Percentiles rank a stretch among this genome's conserved stretches.
phyloP scores from a whole-genome alignment of 2,329 filamentous ascomycete genomes.

The Myriosclerotinia duriaeana region DNA sequence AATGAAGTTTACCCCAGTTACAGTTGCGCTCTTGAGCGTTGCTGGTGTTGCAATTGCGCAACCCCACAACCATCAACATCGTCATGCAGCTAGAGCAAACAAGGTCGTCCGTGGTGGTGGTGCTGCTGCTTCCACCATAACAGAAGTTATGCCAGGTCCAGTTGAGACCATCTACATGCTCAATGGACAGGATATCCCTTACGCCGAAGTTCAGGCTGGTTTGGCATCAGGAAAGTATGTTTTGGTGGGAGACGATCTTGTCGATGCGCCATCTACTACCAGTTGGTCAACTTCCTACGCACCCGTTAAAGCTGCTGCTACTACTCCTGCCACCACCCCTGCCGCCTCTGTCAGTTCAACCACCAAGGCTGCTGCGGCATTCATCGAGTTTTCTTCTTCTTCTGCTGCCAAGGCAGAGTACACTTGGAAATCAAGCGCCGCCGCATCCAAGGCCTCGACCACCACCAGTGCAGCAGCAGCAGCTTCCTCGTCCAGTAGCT shows the following conservation, averaged over 20 bases:
- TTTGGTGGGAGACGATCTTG: slow-evolving; percentile 56
- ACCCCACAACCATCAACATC: slow-evolving; percentile 59
- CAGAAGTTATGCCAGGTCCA: slow-evolving; percentile 53
- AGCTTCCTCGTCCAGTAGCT: slow-evolving; percentile 19
- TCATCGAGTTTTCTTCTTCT: slow-evolving; percentile 1
- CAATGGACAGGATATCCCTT: slow-evolving; percentile 59
- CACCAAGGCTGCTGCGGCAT: slow-evolving; percentile 4
- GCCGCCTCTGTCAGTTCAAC: slow-evolving; percentile 22
- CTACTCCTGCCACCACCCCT: slow-evolving; percentile 35
- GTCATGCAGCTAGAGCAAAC: slow-evolving; percentile 57
- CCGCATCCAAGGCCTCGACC: not conserved
- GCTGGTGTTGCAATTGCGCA: slow-evolving; percentile 57
- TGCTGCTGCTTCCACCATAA: slow-evolving; percentile 41
- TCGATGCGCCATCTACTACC: slow-evolving; percentile 49
- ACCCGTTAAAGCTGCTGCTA: slow-evolving; percentile 26
- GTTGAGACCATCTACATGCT: slow-evolving; percentile 71
- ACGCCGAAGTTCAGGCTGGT: slow-evolving; percentile 67
- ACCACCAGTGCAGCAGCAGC: slow-evolving; percentile 27
- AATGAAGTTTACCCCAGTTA: slow-evolving; percentile 40
- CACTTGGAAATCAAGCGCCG: slow-evolving; percentile 33
- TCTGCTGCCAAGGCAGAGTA: slow-evolving; percentile 34
- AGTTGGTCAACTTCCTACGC: slow-evolving; percentile 39
- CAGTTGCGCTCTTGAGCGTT: slow-evolving; percentile 35
- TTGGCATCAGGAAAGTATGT: slow-evolving; percentile 70
- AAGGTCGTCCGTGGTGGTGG: slow-evolving; percentile 53